Evolutionary conservation across 805 yeast species (phyloP).

Genomic region (Suhomyces sp.): DNA sequence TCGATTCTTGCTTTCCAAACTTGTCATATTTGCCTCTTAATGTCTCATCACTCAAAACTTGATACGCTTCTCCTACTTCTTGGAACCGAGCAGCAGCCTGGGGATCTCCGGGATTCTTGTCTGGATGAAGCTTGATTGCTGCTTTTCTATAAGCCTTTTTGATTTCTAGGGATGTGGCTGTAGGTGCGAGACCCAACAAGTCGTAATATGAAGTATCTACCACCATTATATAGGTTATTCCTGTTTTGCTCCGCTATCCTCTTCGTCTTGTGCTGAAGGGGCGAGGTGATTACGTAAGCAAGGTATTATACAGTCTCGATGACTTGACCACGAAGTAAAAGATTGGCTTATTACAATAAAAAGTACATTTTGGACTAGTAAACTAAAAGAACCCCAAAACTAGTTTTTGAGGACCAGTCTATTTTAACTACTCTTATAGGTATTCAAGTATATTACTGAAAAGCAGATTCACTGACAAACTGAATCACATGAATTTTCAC

Average conservation of each 20-base stretch:
- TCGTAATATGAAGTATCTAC: slow-evolving; percentile 46
- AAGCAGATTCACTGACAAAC: no score
- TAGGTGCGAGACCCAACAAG: slow-evolving; percentile 29
- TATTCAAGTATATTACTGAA: no score
- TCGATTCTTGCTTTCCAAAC: slow-evolving; percentile 69
- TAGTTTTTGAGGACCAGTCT: no score
- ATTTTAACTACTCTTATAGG: no score
- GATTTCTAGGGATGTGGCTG: slow-evolving; percentile 42
- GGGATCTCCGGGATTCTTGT: slow-evolving; percentile 46
- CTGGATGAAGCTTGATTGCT: slow-evolving; percentile 44
- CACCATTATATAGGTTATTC: slow-evolving; percentile 27
- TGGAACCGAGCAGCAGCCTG: slow-evolving; percentile 44
- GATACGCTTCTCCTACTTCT: slow-evolving; percentile 68
- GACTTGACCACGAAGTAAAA: not conserved
- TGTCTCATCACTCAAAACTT: slow-evolving; percentile 64
- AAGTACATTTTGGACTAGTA: no score
- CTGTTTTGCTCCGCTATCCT: not conserved
- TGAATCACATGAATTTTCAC: no score
- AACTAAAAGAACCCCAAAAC: no score
- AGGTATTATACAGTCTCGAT: not conserved
- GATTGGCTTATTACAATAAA: no score
- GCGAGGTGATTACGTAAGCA: not conserved
- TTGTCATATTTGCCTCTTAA: slow-evolving; percentile 69
- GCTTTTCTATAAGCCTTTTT: slow-evolving; percentile 46
- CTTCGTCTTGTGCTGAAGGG: not conserved